A percentile compares a stretch with the other conserved stretches of the same genome.
phyloP scores from a whole-genome alignment of 352 stramenopile species.

The Pythium brassicae region DNA sequence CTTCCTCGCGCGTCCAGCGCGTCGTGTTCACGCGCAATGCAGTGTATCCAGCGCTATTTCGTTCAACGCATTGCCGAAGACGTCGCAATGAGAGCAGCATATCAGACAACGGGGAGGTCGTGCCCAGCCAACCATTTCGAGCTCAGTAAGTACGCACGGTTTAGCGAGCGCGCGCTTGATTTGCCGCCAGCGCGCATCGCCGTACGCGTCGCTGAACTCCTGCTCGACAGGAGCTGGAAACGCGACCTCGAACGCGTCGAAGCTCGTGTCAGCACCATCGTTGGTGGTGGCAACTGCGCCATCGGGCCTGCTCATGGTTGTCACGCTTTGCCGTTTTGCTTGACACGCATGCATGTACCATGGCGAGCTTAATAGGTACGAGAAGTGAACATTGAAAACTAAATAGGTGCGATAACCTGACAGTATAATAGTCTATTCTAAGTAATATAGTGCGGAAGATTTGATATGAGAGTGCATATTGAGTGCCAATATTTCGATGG shows the following conservation, averaged over 20 bases:
- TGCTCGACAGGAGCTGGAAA: slow-evolving; percentile 68
- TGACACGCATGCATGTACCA: too few species aligned
- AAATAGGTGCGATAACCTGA: too few species aligned
- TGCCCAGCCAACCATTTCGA: not conserved
- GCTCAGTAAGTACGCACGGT: slow-evolving; percentile 31
- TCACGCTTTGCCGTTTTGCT: slow-evolving; percentile 4
- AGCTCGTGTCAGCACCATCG: slow-evolving; percentile 5
- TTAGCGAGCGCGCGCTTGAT: slow-evolving; percentile 74
- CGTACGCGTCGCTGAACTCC: slow-evolving; percentile 57
- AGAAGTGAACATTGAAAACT: too few species aligned
- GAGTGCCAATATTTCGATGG: too few species aligned
- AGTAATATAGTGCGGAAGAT: too few species aligned
- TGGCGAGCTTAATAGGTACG: too few species aligned
- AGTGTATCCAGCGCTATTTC: slow-evolving; percentile 59
- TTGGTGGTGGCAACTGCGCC: not conserved
- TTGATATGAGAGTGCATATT: too few species aligned
- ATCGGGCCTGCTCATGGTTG: slow-evolving; percentile 9
- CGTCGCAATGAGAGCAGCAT: not conserved
- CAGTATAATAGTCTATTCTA: too few species aligned
- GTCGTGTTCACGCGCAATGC: slow-evolving; percentile 79
- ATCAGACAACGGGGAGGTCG: too few species aligned
- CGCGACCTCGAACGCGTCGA: slow-evolving; percentile 63
- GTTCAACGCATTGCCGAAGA: not conserved
- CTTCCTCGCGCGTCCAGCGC: slow-evolving; percentile 47
- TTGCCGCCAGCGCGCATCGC: slow-evolving; percentile 49